These are phyloP conservation scores for Calocybe cyanea DNA, from an alignment of 768 basidiomycete genomes.

Conservation along the genomic window DNA sequence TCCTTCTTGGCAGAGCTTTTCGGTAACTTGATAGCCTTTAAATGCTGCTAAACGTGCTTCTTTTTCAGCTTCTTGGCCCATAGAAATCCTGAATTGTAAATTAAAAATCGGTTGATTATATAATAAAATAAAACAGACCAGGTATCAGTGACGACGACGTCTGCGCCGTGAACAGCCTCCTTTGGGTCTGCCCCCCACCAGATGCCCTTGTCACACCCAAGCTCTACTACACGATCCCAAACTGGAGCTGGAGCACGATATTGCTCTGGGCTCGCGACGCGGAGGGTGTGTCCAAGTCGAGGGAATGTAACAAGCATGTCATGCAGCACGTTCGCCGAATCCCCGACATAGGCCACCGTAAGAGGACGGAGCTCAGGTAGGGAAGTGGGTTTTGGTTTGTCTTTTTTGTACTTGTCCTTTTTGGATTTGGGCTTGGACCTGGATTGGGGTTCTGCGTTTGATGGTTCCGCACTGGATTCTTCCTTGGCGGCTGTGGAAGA, in stretches of 20 bases:
- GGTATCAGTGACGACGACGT: constrained; percentile 96
- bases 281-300: constrained; percentile 81
- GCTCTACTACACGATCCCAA: constrained; percentile 75
- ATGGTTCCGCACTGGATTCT: background rate
- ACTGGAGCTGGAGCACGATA: constrained; percentile 73
- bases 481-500: constrained; percentile 15
- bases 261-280: constrained; percentile 75
- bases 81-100: constrained; percentile 76
- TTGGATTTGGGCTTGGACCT: too few species aligned
- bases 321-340: constrained; percentile 92
- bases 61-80: constrained; percentile 97
- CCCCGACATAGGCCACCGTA: constrained; percentile 91
- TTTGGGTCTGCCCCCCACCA: constrained; percentile 75
- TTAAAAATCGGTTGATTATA: background rate
- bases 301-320: constrained; percentile 97
- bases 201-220: constrained; percentile 69
- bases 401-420: constrained; percentile 12
- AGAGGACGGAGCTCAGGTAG: constrained; percentile 65
- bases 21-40: constrained; percentile 91
- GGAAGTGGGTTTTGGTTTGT: constrained; percentile 4
- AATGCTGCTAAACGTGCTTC: constrained; percentile 83
- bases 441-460: too few species aligned
- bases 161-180: constrained; percentile 86
- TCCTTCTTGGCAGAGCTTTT: constrained; percentile 73
- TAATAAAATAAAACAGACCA: constrained; percentile 54